Percentiles rank a stretch among this genome's conserved stretches.
Evolutionary conservation across 1,139 yeast species (phyloP).

Genomic region (Suhomyces chickasaworum): DNA sequence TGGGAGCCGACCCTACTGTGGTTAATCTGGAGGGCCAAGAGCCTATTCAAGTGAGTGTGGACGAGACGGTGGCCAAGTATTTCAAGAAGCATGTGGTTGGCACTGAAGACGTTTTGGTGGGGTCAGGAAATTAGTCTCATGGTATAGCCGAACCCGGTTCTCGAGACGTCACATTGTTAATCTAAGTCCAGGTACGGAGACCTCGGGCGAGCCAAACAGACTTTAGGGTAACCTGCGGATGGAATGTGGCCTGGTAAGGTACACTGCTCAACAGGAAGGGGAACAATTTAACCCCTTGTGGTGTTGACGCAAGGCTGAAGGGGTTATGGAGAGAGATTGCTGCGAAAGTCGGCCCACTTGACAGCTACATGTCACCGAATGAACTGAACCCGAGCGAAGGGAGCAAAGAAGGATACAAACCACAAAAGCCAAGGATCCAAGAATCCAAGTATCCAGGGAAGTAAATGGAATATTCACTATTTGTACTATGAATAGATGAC

Average conservation of each 20-base stretch:
- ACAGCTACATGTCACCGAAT: neutral
- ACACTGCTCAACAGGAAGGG: neutral
- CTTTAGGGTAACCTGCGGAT: neutral
- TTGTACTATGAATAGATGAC: neutral
- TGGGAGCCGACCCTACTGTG: slow-evolving; percentile 65
- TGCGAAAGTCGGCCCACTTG: neutral
- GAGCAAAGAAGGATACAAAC: too few relatives aligned
- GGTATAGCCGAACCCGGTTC: neutral
- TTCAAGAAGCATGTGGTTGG: slow-evolving; percentile 24
- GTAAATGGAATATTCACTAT: too few relatives aligned
- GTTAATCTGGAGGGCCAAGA: slow-evolving; percentile 56
- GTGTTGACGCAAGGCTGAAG: neutral
- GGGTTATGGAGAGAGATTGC: too few relatives aligned
- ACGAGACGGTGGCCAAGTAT: slow-evolving; percentile 54
- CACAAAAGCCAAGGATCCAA: neutral
- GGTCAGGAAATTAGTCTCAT: too few relatives aligned
- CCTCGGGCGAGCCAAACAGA: neutral
- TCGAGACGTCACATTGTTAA: neutral
- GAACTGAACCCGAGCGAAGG: too few relatives aligned
- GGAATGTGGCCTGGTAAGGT: neutral
- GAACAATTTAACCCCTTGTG: neutral
- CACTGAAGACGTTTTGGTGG: slow-evolving; percentile 4
- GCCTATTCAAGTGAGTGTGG: slow-evolving; percentile 63
- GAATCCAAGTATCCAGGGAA: too few relatives aligned
- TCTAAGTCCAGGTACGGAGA: neutral